Evolutionary conservation across 208 protist species (phyloP).

Genomic region (Leishmania aethiopica): DNA sequence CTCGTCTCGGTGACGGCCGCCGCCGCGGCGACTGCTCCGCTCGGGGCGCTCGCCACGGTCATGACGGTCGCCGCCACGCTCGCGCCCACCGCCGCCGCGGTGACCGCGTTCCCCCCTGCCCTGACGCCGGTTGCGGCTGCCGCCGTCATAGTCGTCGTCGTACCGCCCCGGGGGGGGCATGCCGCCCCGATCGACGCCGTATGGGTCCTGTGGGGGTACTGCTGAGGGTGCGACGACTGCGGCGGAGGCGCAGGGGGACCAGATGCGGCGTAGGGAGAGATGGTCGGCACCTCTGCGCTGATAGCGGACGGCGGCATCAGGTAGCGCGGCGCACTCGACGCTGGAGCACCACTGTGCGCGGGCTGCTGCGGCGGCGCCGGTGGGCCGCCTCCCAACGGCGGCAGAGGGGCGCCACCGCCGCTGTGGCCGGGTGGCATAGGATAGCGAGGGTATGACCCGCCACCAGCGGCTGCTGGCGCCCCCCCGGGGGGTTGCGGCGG

Average conservation of each 20-base stretch:
- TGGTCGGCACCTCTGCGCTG: constrained; percentile 19
- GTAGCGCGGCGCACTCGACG: constrained; percentile 16
- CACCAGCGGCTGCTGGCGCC: not conserved
- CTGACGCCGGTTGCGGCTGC: constrained; percentile 13
- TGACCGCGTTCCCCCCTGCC: constrained; percentile 11
- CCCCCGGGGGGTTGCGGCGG: constrained; percentile 8
- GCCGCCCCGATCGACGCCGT: constrained; percentile 14
- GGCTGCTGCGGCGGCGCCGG: not conserved
- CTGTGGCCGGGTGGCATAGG: constrained; percentile 23
- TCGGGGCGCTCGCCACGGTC: constrained; percentile 23
- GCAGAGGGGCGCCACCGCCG: not conserved
- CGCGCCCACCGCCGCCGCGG: constrained; percentile 6
- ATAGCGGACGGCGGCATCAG: constrained; percentile 26
- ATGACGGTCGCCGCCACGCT: constrained; percentile 16
- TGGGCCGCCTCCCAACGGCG: not conserved
- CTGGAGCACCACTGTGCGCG: not conserved
- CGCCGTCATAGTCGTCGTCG: constrained; percentile 17
- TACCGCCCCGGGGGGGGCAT: constrained; percentile 9
- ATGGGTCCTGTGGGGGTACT: constrained; percentile 5
- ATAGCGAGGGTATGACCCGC: constrained; percentile 20
- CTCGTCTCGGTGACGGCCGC: constrained; percentile 24
- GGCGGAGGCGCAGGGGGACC: constrained; percentile 2
- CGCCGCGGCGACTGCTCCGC: constrained; percentile 2
- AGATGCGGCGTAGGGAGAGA: constrained; percentile 9
- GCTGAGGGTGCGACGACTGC: constrained; percentile 20